Percentiles rank a stretch among this genome's conserved stretches.
Evolutionary conservation across 805 yeast genomes (phyloP).

Genomic region (Pichia gijzeniarum): DNA sequence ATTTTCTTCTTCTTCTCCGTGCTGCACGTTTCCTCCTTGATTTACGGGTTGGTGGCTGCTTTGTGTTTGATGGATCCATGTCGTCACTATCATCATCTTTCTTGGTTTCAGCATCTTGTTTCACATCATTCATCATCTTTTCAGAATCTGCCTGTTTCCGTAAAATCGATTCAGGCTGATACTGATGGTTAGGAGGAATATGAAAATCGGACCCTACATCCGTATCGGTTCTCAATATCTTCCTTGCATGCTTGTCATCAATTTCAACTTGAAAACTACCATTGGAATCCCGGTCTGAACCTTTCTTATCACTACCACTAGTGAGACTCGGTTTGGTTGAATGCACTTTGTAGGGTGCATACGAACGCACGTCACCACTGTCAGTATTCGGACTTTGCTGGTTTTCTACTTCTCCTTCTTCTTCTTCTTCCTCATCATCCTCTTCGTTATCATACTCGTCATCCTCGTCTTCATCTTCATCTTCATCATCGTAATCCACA

Average conservation of each 20-base stretch:
- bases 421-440: background rate
- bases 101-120: background rate
- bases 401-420: background rate
- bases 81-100: conserved; percentile 1
- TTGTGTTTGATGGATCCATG: background rate
- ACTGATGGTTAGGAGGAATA: conserved; percentile 1
- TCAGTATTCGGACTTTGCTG: background rate
- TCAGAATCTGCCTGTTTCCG: background rate
- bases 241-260: background rate
- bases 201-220: conserved; percentile 2
- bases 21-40: conserved; percentile 1
- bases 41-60: background rate
- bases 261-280: conserved; percentile 3
- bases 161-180: conserved; percentile 7
- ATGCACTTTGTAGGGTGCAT: background rate
- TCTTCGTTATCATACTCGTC: background rate
- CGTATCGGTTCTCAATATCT: conserved; percentile 4
- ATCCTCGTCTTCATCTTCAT: conserved; percentile 1
- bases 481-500: background rate
- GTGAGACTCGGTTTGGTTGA: background rate
- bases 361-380: background rate
- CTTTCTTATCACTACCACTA: background rate
- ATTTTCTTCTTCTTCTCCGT: conserved; percentile 7
- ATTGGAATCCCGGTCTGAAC: background rate
- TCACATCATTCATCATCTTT: background rate